Percentiles rank a stretch among this genome's conserved stretches.
Evolutionary conservation across 1,284 basidiomycete genomes (phyloP).

Genomic region (Irpex rosettiformis): DNA sequence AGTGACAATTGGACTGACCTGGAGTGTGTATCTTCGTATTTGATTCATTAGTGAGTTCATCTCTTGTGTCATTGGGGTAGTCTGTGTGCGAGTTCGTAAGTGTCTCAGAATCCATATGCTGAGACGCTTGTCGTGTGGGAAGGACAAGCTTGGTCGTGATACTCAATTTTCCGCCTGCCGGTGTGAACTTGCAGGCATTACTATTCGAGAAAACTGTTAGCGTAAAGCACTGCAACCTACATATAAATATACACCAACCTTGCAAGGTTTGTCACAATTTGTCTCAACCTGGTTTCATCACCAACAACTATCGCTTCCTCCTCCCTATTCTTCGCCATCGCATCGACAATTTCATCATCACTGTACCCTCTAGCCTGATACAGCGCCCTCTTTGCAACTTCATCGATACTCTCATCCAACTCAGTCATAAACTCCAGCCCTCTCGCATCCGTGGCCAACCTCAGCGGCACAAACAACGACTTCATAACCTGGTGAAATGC

Average conservation of each 20-base stretch:
- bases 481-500: slow-evolving; percentile 82
- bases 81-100: background rate
- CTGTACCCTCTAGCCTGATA: slow-evolving; percentile 55
- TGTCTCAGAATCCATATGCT: slow-evolving; percentile 5
- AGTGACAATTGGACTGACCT: background rate
- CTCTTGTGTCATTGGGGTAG: background rate
- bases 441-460: slow-evolving; percentile 71
- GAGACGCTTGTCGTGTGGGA: slow-evolving; percentile 28
- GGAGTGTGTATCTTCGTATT: background rate
- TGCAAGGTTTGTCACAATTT: slow-evolving; percentile 76
- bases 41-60: background rate
- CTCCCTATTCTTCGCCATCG: slow-evolving; percentile 37
- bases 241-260: slow-evolving; percentile 40
- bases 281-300: slow-evolving; percentile 77
- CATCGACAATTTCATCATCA: slow-evolving; percentile 35
- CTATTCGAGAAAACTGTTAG: slow-evolving; percentile 27
- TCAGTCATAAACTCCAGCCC: slow-evolving; percentile 66
- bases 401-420: slow-evolving; percentile 74
- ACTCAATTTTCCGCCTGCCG: slow-evolving; percentile 61
- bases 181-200: slow-evolving; percentile 81
- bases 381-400: slow-evolving; percentile 52
- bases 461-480: slow-evolving; percentile 74
- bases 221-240: background rate
- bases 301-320: slow-evolving; percentile 70
- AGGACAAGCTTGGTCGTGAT: slow-evolving; percentile 59